Base-by-base conservation (phyloP, 192 early-diverging fungal species). In the Martensiomyces pterosporus region DNA sequence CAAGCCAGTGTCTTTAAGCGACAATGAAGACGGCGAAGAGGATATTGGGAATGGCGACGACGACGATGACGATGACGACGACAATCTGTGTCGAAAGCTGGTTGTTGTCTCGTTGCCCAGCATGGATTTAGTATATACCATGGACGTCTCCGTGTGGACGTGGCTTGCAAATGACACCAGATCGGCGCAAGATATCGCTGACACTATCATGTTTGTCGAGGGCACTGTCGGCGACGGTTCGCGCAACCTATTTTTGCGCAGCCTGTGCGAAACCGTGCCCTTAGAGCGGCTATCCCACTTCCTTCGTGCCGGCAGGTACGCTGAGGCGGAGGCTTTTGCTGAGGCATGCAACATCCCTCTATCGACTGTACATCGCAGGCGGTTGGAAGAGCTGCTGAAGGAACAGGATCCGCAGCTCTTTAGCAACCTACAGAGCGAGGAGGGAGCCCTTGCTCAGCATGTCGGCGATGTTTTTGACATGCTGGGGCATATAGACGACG, bases 271-370 rank as follows among this genome's bases (percentile, higher is more conserved):
- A 15, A 55, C 71, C 5, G 50, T 59, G 14, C 64, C 71, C 2
- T 19, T 63, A 39, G 64, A 74, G 10, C 64, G 71, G 19, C 41
- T 74, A 29, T 36, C 46, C 15, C 64, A 77, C 24, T 51, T 72
- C 16, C 54, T 77, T 12, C 59, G 50, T 5, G 37, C 37, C 2
- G 49, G 45, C 4, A 51, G 59, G 40, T 67, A 49, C 19, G 24
- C 49, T 2, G 68, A 62, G 34, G 75, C 75, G 2, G 47, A 57
- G 9, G 43, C 47, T 7, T 65, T 72, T 55, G 68, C 75, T 9
- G 52, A 53, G 14, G 51, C 32, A 9, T 50, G 56, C 33, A 47
- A 37, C 2, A 52, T 77, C 3, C 50, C 67, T 4, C 40, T 37
- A 8, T 15, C 56, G 2, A 17, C 38, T 1, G 71, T 75, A 18